phyloP scores from a whole-genome alignment of 768 basidiomycete genomes.

The Gyrodon lividus region DNA sequence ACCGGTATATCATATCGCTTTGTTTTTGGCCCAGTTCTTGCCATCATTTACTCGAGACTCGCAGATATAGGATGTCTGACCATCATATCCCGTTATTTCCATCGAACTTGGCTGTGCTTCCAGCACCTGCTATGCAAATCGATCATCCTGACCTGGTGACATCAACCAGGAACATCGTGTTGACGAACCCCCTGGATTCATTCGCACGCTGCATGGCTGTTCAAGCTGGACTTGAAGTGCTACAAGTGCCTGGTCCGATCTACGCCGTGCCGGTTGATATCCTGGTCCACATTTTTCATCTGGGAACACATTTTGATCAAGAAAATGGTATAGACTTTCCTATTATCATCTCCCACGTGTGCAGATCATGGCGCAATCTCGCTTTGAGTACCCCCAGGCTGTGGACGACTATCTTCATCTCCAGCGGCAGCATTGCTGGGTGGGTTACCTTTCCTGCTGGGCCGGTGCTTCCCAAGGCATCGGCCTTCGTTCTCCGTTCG shows the following conservation, averaged over 20 bases:
- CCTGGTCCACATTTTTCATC: conserved; percentile 53
- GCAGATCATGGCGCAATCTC: conserved; percentile 53
- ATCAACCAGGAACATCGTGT: not conserved
- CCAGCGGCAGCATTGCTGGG: not conserved
- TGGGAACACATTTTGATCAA: conserved; percentile 30
- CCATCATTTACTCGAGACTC: not conserved
- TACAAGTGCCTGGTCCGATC: not conserved
- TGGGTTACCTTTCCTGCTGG: not conserved
- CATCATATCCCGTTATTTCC: not conserved
- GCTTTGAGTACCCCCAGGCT: conserved; percentile 55
- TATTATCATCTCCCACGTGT: conserved; percentile 60
- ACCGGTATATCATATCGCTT: too few species aligned
- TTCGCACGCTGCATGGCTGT: not conserved
- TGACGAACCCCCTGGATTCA: not conserved
- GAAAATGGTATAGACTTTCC: conserved; percentile 43
- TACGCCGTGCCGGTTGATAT: conserved; percentile 24
- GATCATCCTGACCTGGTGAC: not conserved
- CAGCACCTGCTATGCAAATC: too few species aligned
- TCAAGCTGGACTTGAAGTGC: not conserved
- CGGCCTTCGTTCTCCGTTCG: not conserved
- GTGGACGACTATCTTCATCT: conserved; percentile 38
- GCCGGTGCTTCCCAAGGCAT: not conserved
- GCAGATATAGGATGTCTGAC: not conserved
- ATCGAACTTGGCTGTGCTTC: not conserved
- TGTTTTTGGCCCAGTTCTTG: too few species aligned